Conservation (phyloP, 441 rosid genomes). For the Croton laevigatus region DNA sequence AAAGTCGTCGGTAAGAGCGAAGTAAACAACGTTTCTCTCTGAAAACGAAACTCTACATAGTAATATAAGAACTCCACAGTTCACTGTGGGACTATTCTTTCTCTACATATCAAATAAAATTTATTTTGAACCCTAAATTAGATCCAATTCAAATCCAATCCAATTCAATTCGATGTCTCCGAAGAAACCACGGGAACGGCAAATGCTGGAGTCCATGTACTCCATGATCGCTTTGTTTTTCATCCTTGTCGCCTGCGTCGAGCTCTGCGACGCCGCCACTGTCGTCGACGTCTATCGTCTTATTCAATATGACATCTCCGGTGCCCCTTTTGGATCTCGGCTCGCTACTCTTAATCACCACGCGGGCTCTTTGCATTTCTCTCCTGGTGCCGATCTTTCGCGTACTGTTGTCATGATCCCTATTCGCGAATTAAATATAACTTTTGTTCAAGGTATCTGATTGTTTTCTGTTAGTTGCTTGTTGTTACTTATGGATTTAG, state of each 20-base stretch:
- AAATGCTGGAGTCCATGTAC: slow-evolving; percentile 58
- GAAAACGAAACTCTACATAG: not conserved
- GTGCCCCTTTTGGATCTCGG: slow-evolving; percentile 85
- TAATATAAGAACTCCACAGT: not conserved
- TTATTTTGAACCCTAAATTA: slow-evolving; percentile 40
- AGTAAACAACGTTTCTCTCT: too few relatives aligned
- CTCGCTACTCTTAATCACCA: slow-evolving; percentile 85
- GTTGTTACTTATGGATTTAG: not conserved
- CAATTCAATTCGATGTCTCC: slow-evolving; percentile 32
- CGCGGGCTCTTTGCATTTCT: slow-evolving; percentile 72
- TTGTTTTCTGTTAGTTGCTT: not conserved
- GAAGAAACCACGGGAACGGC: slow-evolving; percentile 23
- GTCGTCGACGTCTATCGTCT: slow-evolving; percentile 94
- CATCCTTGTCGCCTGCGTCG: slow-evolving; percentile 75
- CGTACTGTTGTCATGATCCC: slow-evolving; percentile 84
- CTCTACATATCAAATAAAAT: not conserved
- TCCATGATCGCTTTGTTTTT: slow-evolving; percentile 60
- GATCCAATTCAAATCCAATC: slow-evolving; percentile 14
- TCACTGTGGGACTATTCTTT: not conserved
- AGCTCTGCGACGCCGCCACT: slow-evolving; percentile 90
- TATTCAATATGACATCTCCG: slow-evolving; percentile 91
- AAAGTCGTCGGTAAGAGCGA: too few relatives aligned
- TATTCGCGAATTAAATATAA: slow-evolving; percentile 64
- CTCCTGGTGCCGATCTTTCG: slow-evolving; percentile 80
- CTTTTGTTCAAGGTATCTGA: slow-evolving; percentile 54